Percentiles rank a stretch among this genome's conserved stretches.
phyloP scores from a whole-genome alignment of 176 grass and related monocot species.

The Juncus inflexus region DNA sequence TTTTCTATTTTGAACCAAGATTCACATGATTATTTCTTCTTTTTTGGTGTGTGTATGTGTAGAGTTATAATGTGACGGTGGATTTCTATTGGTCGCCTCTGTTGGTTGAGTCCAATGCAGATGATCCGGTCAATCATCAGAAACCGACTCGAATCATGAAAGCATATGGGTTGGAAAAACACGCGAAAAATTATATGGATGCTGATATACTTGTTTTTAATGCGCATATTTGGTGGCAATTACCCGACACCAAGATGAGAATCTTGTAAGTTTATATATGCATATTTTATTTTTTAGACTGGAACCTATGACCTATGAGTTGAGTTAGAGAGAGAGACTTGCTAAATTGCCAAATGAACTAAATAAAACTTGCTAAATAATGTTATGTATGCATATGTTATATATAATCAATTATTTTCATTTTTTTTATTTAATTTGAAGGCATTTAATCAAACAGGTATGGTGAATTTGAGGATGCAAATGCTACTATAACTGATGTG shows the following conservation, averaged over 20 bases:
- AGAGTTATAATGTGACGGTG: slow-evolving; percentile 76
- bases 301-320: no score
- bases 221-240: slow-evolving; percentile 91
- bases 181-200: slow-evolving; percentile 55
- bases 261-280: slow-evolving; percentile 50
- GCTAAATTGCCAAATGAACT: no score
- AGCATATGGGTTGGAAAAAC: slow-evolving; percentile 53
- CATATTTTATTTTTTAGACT: no score
- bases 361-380: no score
- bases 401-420: neutral
- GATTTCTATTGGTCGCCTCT: slow-evolving; percentile 96
- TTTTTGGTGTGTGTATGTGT: neutral
- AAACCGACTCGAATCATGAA: slow-evolving; percentile 65
- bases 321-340: no score
- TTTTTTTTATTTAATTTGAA: slow-evolving; percentile 1
- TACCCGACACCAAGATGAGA: slow-evolving; percentile 73
- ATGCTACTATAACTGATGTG: slow-evolving; percentile 50
- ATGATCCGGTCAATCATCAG: slow-evolving; percentile 64
- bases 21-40: slow-evolving; percentile 1
- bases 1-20: no score
- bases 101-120: slow-evolving; percentile 78
- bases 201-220: slow-evolving; percentile 87
- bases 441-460: slow-evolving; percentile 35
- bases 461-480: slow-evolving; percentile 55
- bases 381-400: no score